These are phyloP conservation scores for Umbelopsis ramanniana DNA, from an alignment of 192 early-diverging fungal genomes.

Conservation along the genomic window DNA sequence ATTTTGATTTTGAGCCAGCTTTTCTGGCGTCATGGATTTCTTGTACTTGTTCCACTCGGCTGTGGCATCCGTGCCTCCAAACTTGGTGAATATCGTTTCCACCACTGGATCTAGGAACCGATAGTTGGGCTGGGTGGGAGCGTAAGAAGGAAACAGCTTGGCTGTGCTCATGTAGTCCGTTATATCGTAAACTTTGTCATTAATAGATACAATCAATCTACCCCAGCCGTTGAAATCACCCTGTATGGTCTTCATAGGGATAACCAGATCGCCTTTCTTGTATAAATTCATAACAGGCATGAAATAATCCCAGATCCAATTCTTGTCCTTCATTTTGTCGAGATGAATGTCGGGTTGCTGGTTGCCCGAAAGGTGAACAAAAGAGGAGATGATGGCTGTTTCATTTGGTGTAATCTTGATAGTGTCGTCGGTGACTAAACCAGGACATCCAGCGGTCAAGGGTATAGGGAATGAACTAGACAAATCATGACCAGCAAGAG, in stretches of 20 bases:
- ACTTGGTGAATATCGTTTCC: constrained; percentile 63
- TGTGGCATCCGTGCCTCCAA: constrained; percentile 60
- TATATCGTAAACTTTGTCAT: constrained; percentile 69
- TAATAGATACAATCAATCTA: constrained; percentile 61
- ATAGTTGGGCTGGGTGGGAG: constrained; percentile 48
- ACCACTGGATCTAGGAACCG: constrained; percentile 61
- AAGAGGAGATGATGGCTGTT: constrained; percentile 27
- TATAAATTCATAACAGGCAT: constrained; percentile 50
- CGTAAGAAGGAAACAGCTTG: constrained; percentile 43
- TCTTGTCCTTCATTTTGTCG: constrained; percentile 36
- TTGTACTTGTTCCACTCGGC: constrained; percentile 53
- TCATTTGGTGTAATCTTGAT: constrained; percentile 39
- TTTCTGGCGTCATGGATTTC: constrained; percentile 35
- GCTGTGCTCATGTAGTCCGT: constrained; percentile 62
- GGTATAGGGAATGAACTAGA: constrained; percentile 67
- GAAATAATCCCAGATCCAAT: constrained; percentile 57
- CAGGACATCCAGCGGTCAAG: constrained; percentile 58
- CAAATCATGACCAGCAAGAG: constrained; percentile 66
- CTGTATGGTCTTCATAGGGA: constrained; percentile 51
- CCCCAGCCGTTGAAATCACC: constrained; percentile 45
- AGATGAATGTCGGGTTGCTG: constrained; percentile 46
- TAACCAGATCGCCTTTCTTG: constrained; percentile 65
- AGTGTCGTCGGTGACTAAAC: constrained; percentile 42
- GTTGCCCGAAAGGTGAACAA: constrained; percentile 38
- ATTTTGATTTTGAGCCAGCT: constrained; percentile 46